These are phyloP conservation scores for Ilex paraguariensis DNA, from an alignment of 305 asterid species.

Conservation along the genomic window DNA sequence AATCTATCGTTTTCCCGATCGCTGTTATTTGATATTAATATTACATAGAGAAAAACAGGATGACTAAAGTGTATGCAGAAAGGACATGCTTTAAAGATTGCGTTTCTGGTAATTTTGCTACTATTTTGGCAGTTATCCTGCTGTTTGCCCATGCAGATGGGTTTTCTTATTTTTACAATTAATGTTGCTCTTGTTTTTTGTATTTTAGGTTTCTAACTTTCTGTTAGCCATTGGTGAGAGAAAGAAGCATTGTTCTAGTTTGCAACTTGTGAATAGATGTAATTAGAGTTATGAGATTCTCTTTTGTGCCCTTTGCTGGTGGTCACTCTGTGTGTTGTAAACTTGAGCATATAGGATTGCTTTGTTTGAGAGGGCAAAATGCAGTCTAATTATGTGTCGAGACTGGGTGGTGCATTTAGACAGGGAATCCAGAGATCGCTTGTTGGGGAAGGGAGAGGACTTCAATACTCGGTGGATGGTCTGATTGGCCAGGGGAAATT, in stretches of 20 bases:
- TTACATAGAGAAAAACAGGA: too few species aligned
- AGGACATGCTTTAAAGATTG: too few species aligned
- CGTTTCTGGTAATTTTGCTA: too few species aligned
- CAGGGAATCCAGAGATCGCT: conserved; percentile 46
- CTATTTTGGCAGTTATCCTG: too few species aligned
- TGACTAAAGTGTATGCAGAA: too few species aligned
- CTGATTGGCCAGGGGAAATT: conserved; percentile 50
- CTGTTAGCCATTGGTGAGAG: background rate
- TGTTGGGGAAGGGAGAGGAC: conserved; percentile 41
- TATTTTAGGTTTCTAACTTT: too few species aligned
- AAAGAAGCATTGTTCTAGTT: conserved; percentile 17
- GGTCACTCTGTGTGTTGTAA: conserved; percentile 23
- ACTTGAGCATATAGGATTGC: conserved; percentile 23
- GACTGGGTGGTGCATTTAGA: conserved; percentile 42
- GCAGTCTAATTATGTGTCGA: conserved; percentile 64
- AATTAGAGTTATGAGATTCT: conserved; percentile 56
- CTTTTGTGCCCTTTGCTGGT: conserved; percentile 30
- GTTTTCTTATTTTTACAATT: too few species aligned
- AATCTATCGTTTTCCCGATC: too few species aligned
- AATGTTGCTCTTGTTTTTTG: too few species aligned
- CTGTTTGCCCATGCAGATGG: too few species aligned
- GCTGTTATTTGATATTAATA: too few species aligned
- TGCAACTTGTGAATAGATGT: conserved; percentile 30
- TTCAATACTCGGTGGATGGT: conserved; percentile 41
- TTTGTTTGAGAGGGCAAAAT: conserved; percentile 35